phyloP scores from a whole-genome alignment of 257 asterid species.

The Marsdenia floribunda region DNA sequence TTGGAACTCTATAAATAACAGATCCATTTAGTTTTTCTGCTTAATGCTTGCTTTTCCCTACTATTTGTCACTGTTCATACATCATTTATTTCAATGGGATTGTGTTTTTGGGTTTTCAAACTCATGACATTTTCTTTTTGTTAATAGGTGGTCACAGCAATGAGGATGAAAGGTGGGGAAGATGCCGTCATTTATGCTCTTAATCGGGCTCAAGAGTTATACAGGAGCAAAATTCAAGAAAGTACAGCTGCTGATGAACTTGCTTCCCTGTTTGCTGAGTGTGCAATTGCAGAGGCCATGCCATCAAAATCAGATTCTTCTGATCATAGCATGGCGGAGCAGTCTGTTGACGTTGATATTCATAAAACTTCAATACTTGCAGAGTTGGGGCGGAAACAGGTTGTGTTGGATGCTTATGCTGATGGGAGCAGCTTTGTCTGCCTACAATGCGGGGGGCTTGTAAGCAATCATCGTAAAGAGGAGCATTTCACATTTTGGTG shows the following conservation, averaged over 20 bases:
- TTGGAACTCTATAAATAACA: neutral
- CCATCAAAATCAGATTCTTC: slow-evolving; percentile 38
- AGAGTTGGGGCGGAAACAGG: slow-evolving; percentile 70
- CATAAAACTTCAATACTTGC: slow-evolving; percentile 71
- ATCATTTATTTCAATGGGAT: neutral
- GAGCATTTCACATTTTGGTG: slow-evolving; percentile 90
- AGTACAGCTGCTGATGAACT: slow-evolving; percentile 79
- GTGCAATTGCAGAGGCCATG: slow-evolving; percentile 86
- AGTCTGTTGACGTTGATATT: slow-evolving; percentile 36
- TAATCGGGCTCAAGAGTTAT: slow-evolving; percentile 65
- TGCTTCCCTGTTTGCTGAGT: slow-evolving; percentile 82
- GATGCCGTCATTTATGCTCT: slow-evolving; percentile 59
- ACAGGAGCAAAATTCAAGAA: slow-evolving; percentile 55
- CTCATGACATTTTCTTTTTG: neutral
- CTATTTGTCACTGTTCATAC: neutral
- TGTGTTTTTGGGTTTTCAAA: neutral
- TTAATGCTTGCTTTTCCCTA: neutral
- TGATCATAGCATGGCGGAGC: slow-evolving; percentile 23
- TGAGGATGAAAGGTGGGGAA: slow-evolving; percentile 78
- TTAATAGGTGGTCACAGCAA: slow-evolving; percentile 73
- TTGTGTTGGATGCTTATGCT: slow-evolving; percentile 70
- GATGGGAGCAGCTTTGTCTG: slow-evolving; percentile 97
- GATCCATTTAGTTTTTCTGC: neutral
- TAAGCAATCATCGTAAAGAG: slow-evolving; percentile 72
- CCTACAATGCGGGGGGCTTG: slow-evolving; percentile 86